phyloP scores from a whole-genome alignment of 495 filamentous ascomycete species.

The Chaetomium cochliodes region DNA sequence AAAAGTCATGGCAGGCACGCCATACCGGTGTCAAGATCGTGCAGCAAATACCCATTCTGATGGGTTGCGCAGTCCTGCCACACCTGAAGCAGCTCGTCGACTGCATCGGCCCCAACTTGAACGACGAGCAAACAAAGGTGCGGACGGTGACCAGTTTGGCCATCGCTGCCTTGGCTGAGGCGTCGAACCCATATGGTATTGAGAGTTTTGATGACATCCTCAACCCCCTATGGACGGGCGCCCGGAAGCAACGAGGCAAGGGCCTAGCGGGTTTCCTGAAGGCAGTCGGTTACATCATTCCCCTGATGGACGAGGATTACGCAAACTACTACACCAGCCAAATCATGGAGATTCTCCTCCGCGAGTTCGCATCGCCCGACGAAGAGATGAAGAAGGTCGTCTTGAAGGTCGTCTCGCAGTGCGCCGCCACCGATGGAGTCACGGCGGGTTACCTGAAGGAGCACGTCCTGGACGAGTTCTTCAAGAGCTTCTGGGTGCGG shows the following conservation, averaged over 20 bases:
- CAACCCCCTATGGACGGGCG: conserved; percentile 95
- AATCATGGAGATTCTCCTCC: conserved; percentile 97
- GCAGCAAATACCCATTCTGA: conserved; percentile 98
- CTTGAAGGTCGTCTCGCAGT: conserved; percentile 96
- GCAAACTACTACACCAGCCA: conserved; percentile 98
- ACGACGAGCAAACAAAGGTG: conserved; percentile 97
- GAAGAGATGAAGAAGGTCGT: conserved; percentile 99
- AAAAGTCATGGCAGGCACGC: conserved; percentile 98
- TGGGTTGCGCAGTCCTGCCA: conserved; percentile 96
- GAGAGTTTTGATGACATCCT: conserved; percentile 98
- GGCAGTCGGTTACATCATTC: conserved; percentile 97
- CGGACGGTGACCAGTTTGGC: conserved; percentile 92
- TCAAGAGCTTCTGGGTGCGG: conserved; percentile 98
- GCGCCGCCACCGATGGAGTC: conserved; percentile 89
- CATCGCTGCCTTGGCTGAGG: conserved; percentile 93
- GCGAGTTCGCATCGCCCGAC: conserved; percentile 94
- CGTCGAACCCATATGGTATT: conserved; percentile 97
- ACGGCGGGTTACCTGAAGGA: conserved; percentile 94
- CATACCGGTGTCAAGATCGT: conserved; percentile 99
- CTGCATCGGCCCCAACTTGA: conserved; percentile 91
- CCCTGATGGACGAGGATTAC: conserved; percentile 99
- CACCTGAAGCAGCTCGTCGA: conserved; percentile 96
- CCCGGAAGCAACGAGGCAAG: conserved; percentile 93
- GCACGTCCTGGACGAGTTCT: conserved; percentile 90
- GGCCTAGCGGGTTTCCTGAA: conserved; percentile 95